phyloP scores from a whole-genome alignment of 257 asterid genomes.

The Solanum ossicruentum region DNA sequence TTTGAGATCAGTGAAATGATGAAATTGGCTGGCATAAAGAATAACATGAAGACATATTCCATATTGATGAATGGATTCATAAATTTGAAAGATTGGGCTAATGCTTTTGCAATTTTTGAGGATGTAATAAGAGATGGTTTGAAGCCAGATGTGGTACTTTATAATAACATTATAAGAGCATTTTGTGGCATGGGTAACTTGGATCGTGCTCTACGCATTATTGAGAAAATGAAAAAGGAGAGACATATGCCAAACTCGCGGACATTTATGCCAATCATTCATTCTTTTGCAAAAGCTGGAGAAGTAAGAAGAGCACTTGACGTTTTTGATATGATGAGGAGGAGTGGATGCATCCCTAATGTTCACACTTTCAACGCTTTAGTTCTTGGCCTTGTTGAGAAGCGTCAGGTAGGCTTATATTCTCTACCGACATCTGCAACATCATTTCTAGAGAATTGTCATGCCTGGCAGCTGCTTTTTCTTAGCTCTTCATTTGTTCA shows the following conservation, averaged over 20 bases:
- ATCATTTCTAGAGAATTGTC: not conserved
- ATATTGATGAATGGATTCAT: slow-evolving; percentile 92
- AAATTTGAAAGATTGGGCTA: slow-evolving; percentile 84
- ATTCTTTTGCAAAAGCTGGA: slow-evolving; percentile 74
- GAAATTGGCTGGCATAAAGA: slow-evolving; percentile 63
- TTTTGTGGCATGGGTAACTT: slow-evolving; percentile 94
- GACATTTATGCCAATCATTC: slow-evolving; percentile 92
- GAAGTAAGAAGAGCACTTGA: slow-evolving; percentile 55
- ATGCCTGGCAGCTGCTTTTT: not conserved
- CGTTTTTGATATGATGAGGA: slow-evolving; percentile 76
- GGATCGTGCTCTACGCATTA: slow-evolving; percentile 79
- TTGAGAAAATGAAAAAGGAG: slow-evolving; percentile 77
- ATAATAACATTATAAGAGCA: slow-evolving; percentile 71
- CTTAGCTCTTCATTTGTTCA: not conserved
- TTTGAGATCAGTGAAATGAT: slow-evolving; percentile 69
- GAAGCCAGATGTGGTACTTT: slow-evolving; percentile 84
- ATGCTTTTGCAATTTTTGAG: slow-evolving; percentile 88
- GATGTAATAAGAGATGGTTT: slow-evolving; percentile 71
- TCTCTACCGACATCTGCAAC: not conserved
- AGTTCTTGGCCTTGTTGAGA: slow-evolving; percentile 89
- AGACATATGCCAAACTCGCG: slow-evolving; percentile 65
- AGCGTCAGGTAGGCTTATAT: slow-evolving; percentile 48
- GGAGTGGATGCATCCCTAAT: slow-evolving; percentile 80
- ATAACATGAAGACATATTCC: slow-evolving; percentile 92
- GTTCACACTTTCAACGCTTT: slow-evolving; percentile 80